Conservation (phyloP, 208 protist genomes). For the Tritrichomonas musculus region DNA sequence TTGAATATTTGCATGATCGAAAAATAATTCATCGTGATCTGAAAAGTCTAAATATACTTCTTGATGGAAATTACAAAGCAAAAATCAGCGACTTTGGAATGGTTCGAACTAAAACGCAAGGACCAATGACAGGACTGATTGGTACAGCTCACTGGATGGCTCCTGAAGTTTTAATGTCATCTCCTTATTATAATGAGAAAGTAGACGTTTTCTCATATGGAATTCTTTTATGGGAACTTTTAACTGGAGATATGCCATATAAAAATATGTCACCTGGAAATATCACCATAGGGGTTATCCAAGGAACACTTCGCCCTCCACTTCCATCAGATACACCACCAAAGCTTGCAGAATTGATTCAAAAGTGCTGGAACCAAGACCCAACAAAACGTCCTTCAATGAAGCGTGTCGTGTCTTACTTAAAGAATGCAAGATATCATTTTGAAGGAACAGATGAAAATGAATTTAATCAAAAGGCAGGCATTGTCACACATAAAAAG, state of each 20-base stretch:
- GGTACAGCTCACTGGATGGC: slow-evolving; percentile 28
- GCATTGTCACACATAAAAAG: background rate
- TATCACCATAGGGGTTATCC: background rate
- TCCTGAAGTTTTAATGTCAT: slow-evolving; percentile 1
- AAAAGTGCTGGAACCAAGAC: background rate
- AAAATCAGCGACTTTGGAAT: slow-evolving; percentile 26
- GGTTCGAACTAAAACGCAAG: background rate
- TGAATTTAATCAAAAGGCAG: background rate
- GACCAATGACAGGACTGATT: background rate
- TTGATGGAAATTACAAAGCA: background rate
- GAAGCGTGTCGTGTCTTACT: background rate
- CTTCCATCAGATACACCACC: background rate
- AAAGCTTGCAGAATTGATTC: background rate
- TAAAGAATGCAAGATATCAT: background rate
- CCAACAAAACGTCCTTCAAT: background rate
- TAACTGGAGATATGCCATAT: slow-evolving; percentile 6
- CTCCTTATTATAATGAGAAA: background rate
- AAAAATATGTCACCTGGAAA: background rate
- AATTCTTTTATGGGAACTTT: slow-evolving; percentile 26
- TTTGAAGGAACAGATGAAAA: background rate
- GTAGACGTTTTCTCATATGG: background rate
- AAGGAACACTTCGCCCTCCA: background rate
- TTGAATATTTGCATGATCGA: background rate
- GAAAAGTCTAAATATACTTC: background rate
- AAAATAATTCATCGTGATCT: background rate